A percentile compares a stretch with the other conserved stretches of the same genome.
phyloP scores from a whole-genome alignment of 1,284 basidiomycete species.

The Puccinia coronata region DNA sequence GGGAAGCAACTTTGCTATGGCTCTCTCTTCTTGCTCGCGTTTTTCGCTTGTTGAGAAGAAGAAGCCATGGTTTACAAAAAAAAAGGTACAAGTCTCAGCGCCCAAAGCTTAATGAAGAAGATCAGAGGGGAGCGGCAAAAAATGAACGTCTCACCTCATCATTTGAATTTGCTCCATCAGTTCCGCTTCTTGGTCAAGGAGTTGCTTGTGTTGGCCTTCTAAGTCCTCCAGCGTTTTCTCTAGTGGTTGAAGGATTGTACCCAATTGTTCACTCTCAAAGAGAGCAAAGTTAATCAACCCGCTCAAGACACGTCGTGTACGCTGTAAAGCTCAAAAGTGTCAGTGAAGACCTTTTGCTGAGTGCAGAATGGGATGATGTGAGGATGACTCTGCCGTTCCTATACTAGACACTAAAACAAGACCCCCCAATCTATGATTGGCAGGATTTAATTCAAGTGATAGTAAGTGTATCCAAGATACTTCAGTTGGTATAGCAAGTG shows the following conservation, averaged over 20 bases:
- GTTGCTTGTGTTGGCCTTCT: conserved; percentile 12
- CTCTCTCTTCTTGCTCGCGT: conserved; percentile 40
- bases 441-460: too few species aligned
- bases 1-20: conserved; percentile 28
- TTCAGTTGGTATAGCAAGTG: too few species aligned
- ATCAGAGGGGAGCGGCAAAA: background rate
- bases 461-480: too few species aligned
- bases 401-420: too few species aligned
- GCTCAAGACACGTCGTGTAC: conserved; percentile 32
- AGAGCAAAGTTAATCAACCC: conserved; percentile 47
- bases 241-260: conserved; percentile 1
- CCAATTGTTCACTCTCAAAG: conserved; percentile 36
- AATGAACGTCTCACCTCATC: conserved; percentile 5
- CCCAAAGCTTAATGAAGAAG: background rate
- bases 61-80: too few species aligned
- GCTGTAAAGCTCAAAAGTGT: too few species aligned
- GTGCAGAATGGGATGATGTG: too few species aligned
- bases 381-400: too few species aligned
- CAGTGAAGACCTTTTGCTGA: too few species aligned
- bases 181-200: conserved; percentile 18
- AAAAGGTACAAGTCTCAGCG: background rate
- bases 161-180: conserved; percentile 16
- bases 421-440: too few species aligned
- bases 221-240: conserved; percentile 23
- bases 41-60: background rate